phyloP scores from a whole-genome alignment of 768 basidiomycete species.

The Cubamyces lactineus region DNA sequence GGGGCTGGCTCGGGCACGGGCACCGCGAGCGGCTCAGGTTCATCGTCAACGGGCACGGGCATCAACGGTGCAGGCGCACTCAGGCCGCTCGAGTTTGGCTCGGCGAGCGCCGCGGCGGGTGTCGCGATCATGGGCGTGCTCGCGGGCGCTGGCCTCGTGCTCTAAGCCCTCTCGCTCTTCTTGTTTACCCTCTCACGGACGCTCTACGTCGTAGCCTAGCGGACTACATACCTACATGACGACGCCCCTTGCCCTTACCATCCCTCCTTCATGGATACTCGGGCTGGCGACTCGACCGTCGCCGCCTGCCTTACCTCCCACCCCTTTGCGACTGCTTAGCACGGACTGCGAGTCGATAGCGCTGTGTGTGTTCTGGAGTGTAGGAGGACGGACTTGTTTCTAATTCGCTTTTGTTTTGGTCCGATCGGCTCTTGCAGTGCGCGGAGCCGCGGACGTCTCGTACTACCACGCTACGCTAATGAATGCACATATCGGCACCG shows the following conservation, averaged over 20 bases:
- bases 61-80: slow-evolving; percentile 4
- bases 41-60: slow-evolving; percentile 3
- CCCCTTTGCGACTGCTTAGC: background rate
- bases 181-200: background rate
- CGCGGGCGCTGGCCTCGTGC: slow-evolving; percentile 11
- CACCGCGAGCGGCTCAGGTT: background rate
- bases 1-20: background rate
- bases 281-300: background rate
- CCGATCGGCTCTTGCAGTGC: slow-evolving; percentile 7
- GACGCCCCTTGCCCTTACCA: no score
- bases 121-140: slow-evolving; percentile 8
- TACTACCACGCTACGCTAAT: background rate
- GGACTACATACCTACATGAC: slow-evolving; percentile 3
- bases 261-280: no score
- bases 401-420: background rate
- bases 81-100: slow-evolving; percentile 4
- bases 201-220: background rate
- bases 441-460: slow-evolving; percentile 4
- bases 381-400: slow-evolving; percentile 4
- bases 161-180: background rate
- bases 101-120: slow-evolving; percentile 10
- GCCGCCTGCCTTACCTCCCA: background rate
- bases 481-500: background rate
- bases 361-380: background rate
- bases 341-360: background rate